phyloP scores from a whole-genome alignment of 2,329 filamentous ascomycete species.

The Ophiostoma himal-ulmi region DNA sequence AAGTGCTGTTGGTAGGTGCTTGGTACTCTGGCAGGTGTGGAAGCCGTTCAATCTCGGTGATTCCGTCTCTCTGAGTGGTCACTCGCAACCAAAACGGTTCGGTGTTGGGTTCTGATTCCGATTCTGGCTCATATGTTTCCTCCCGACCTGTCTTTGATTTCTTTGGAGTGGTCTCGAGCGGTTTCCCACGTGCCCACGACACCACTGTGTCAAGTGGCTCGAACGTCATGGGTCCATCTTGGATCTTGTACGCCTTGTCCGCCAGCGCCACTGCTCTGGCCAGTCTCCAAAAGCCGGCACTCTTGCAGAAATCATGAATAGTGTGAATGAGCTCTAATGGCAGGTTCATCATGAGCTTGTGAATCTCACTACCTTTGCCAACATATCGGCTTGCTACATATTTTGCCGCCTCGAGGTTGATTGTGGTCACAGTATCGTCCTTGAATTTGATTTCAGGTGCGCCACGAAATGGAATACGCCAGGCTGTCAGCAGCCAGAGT shows the following conservation, averaged over 20 bases:
- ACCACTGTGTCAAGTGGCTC: not conserved
- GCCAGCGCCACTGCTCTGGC: not conserved
- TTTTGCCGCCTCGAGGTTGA: not conserved
- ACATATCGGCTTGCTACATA: not conserved
- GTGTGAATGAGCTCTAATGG: not conserved
- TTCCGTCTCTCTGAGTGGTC: not conserved
- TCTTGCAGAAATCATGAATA: not conserved
- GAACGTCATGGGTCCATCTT: not conserved
- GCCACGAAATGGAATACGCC: not conserved
- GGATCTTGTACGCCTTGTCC: not conserved
- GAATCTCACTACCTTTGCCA: not conserved
- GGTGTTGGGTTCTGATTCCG: not conserved
- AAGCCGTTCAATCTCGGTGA: not conserved
- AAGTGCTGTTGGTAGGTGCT: not conserved
- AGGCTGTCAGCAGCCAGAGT: not conserved
- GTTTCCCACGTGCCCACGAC: not conserved
- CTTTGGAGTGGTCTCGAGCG: not conserved
- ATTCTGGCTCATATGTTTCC: no score
- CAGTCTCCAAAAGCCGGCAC: not conserved
- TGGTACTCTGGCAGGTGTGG: not conserved
- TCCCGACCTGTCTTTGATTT: not conserved
- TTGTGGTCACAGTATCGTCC: not conserved
- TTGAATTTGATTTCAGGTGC: not conserved
- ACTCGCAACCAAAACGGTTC: not conserved
- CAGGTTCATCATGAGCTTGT: not conserved